Percentiles rank a stretch among this genome's conserved stretches.
phyloP scores from a whole-genome alignment of 1,284 basidiomycete species.

The Anthracocystis walkeri region DNA sequence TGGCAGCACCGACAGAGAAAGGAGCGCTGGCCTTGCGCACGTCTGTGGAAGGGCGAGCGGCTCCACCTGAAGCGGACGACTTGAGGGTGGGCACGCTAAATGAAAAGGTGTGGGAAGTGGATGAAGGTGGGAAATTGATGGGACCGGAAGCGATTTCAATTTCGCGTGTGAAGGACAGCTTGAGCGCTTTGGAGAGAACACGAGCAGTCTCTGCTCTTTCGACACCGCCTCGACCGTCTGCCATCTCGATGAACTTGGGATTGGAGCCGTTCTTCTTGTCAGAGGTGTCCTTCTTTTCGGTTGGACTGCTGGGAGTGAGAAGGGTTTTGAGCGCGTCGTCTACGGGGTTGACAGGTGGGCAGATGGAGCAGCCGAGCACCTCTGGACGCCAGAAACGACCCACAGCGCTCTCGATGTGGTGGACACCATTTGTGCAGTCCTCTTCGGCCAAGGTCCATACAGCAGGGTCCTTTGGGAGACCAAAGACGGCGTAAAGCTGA shows the following conservation, averaged over 20 bases:
- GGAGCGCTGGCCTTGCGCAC: conserved; percentile 42
- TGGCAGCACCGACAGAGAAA: conserved; percentile 47
- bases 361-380: conserved; percentile 72
- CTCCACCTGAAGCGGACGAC: conserved; percentile 37
- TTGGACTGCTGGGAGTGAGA: conserved; percentile 18
- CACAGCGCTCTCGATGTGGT: conserved; percentile 87
- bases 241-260: conserved; percentile 67
- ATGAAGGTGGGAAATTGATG: conserved; percentile 71
- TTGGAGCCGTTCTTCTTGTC: conserved; percentile 58
- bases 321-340: conserved; percentile 25
- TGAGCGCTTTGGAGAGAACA: conserved; percentile 63
- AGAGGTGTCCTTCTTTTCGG: conserved; percentile 39
- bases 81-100: conserved; percentile 73
- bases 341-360: conserved; percentile 70
- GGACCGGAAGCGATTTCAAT: conserved; percentile 78
- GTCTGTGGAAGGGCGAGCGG: conserved; percentile 35
- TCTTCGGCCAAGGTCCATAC: conserved; percentile 91
- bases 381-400: conserved; percentile 94
- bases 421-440: conserved; percentile 83
- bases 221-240: conserved; percentile 60
- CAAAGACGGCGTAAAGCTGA: conserved; percentile 72
- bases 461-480: conserved; percentile 71
- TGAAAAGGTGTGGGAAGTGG: conserved; percentile 91
- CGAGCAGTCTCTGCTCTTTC: conserved; percentile 62
- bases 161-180: conserved; percentile 87